Evolutionary conservation across 1,284 basidiomycete genomes (phyloP).

Genomic region (Coniferiporia sulphurascens): DNA sequence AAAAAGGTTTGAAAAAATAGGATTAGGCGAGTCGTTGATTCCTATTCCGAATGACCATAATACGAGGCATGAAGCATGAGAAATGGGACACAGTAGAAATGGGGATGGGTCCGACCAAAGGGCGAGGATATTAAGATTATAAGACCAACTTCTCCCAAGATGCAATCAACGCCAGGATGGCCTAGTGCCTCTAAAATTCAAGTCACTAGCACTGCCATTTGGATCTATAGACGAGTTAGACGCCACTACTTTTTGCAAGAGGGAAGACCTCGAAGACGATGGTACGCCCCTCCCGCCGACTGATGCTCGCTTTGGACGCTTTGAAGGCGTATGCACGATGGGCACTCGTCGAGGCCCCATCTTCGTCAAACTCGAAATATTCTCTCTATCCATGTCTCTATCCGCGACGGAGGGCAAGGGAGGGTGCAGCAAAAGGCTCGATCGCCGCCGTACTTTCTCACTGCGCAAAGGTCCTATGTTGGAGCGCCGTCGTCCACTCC

Average conservation of each 20-base stretch:
- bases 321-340: slow-evolving; percentile 15
- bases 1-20: neutral
- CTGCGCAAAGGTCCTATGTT: slow-evolving; percentile 65
- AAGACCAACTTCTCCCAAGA: too few relatives aligned
- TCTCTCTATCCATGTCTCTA: slow-evolving; percentile 1
- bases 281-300: slow-evolving; percentile 1
- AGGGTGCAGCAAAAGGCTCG: slow-evolving; percentile 57
- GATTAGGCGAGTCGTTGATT: neutral
- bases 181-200: slow-evolving; percentile 10
- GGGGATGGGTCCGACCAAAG: too few relatives aligned
- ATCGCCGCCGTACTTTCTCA: slow-evolving; percentile 66
- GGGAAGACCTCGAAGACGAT: slow-evolving; percentile 5
- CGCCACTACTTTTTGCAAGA: neutral
- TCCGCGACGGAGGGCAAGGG: slow-evolving; percentile 35
- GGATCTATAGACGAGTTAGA: neutral
- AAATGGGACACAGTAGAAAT: too few relatives aligned
- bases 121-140: too few relatives aligned
- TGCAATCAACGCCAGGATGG: slow-evolving; percentile 14
- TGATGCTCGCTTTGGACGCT: slow-evolving; percentile 15
- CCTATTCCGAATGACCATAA: too few relatives aligned
- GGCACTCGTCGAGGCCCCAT: slow-evolving; percentile 16
- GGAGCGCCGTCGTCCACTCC: slow-evolving; percentile 51
- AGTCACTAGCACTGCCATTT: slow-evolving; percentile 14
- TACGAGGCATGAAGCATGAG: too few relatives aligned
- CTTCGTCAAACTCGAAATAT: neutral